Base-by-base conservation (phyloP, 768 basidiomycete species). In the Jaapia argillacea region DNA sequence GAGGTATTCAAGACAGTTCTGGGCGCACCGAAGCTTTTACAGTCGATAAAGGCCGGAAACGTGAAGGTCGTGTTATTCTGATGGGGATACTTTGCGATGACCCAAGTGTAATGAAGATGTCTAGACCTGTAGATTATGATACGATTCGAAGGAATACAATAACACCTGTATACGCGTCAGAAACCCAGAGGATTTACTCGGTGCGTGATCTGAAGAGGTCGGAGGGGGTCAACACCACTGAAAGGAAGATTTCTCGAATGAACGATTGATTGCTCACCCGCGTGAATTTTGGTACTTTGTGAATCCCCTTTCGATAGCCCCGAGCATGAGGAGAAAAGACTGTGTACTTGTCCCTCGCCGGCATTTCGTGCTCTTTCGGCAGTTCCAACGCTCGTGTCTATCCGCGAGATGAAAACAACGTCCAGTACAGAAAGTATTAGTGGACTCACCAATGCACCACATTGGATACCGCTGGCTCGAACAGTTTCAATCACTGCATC, bases 251-350 rank as follows among this genome's bases (percentile, higher is more conserved):
- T 6, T 1, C 21, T 12, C 2, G 22, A 66, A n/a, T n/a, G n/a
- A n/a, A n/a, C n/a, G n/a, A n/a, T n/a, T n/a, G n/a, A n/a, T n/a
- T n/a, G n/a, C 84, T 47, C 51, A 93, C 92, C 63, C 89, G 74
- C 40, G 93, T 96, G 79, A 84, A 97, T 58, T 96, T 94, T n/a
- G 93, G 93, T 22, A 94, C 86, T 56, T 93, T 93, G 66, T 98
- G 93, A 40, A 96, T 90, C 21, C 89, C 86, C 55, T 97, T 97
- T 36, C 94, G 70, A 62, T 94, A 99, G 4, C 87, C 85, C 45
- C 62, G 69, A 1, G 68, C 66, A 31, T 74, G 77, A 3, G 75
- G 69, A 28, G 75, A 77, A 64, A 92, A 98, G 16, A 85, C 77
- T 3, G 93, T 96, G 67, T 98, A 99, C 63, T 99, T 99, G 69